Percentiles rank a stretch among this genome's conserved stretches.
These are phyloP conservation scores for Knufia petricola DNA, from an alignment of 2,329 filamentous ascomycete species.

Conservation along the genomic window DNA sequence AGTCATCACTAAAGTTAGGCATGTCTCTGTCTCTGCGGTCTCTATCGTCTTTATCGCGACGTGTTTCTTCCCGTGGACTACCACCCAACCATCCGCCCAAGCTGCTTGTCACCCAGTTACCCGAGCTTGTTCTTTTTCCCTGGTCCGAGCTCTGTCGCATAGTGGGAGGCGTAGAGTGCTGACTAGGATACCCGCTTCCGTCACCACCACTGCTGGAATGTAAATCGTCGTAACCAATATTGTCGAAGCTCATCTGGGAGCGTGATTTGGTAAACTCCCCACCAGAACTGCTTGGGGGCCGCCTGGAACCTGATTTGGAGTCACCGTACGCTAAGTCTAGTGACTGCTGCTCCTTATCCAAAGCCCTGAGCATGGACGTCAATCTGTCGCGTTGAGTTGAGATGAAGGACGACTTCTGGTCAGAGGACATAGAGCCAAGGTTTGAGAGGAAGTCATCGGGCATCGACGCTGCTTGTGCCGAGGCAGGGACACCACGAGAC, in stretches of 20 bases:
- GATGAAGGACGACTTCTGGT: slow-evolving; percentile 66
- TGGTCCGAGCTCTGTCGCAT: slow-evolving; percentile 5
- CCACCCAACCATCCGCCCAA: slow-evolving; percentile 19
- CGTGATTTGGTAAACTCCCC: slow-evolving; percentile 51
- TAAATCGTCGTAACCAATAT: slow-evolving; percentile 65
- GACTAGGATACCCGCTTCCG: slow-evolving; percentile 35
- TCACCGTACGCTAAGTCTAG: slow-evolving; percentile 38
- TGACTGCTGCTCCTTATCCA: slow-evolving; percentile 67
- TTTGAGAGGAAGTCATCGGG: slow-evolving; percentile 58
- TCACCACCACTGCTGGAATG: slow-evolving; percentile 1
- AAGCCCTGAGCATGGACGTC: slow-evolving; percentile 61
- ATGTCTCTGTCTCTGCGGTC: slow-evolving; percentile 3
- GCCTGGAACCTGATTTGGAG: slow-evolving; percentile 11
- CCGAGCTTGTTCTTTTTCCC: slow-evolving; percentile 17
- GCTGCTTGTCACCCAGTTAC: slow-evolving; percentile 17
- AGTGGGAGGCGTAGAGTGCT: slow-evolving; percentile 9
- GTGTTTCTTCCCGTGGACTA: slow-evolving; percentile 4
- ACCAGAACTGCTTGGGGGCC: slow-evolving; percentile 19
- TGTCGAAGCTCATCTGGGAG: slow-evolving; percentile 83
- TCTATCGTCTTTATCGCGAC: slow-evolving; percentile 10
- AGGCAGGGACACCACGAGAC: slow-evolving; percentile 12
- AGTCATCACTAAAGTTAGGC: slow-evolving; percentile 2
- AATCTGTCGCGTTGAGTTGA: slow-evolving; percentile 70
- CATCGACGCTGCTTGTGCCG: slow-evolving; percentile 15
- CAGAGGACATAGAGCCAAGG: slow-evolving; percentile 45